Conservation (phyloP, 108 stramenopile genomes). For the Pseudonitzschia multiseries region DNA sequence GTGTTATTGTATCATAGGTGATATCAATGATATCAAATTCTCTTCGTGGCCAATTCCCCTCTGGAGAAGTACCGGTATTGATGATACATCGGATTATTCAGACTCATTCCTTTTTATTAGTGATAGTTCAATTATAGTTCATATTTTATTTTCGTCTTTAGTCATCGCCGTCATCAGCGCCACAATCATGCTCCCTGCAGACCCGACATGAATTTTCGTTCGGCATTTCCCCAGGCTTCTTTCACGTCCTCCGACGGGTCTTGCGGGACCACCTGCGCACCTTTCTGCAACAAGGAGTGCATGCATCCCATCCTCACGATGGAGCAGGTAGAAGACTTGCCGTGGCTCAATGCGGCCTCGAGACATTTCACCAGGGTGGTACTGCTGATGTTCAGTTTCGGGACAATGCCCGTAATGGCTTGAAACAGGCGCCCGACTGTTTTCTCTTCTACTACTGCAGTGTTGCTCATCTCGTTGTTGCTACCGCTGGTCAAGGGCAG, state of each 20-base stretch:
- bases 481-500: not conserved
- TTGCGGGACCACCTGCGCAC: conserved; percentile 35
- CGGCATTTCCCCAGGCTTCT: conserved; percentile 40
- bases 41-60: too few species aligned
- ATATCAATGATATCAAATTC: too few species aligned
- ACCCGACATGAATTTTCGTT: conserved; percentile 37
- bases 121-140: not conserved
- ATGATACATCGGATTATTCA: too few species aligned
- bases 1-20: too few species aligned
- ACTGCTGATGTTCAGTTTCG: conserved; percentile 40
- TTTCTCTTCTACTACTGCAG: conserved; percentile 39
- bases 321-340: conserved; percentile 31
- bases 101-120: not conserved
- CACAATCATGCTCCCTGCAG: conserved; percentile 22
- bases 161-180: not conserved
- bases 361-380: conserved; percentile 47
- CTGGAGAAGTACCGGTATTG: too few species aligned
- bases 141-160: not conserved
- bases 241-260: conserved; percentile 28
- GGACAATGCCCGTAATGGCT: conserved; percentile 56
- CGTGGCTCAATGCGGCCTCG: conserved; percentile 35
- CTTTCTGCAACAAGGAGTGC: conserved; percentile 67
- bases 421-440: conserved; percentile 44
- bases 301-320: conserved; percentile 64
- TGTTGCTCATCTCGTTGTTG: conserved; percentile 22